These are phyloP conservation scores for Dactylis glomerata DNA, from an alignment of 176 grass and related monocot species.

Conservation along the genomic window DNA sequence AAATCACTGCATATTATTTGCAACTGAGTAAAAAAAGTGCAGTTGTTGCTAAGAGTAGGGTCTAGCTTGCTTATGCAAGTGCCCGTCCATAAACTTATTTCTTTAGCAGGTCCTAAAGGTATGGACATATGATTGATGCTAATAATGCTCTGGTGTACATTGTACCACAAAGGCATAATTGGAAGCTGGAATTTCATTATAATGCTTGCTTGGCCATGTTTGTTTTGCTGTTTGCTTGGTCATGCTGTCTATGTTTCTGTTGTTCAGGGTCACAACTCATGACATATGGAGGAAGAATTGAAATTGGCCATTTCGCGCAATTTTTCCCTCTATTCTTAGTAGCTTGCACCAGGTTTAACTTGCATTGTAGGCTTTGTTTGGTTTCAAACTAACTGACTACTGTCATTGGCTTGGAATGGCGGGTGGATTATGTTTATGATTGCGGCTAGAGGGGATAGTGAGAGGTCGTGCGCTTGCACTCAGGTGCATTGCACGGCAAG, in stretches of 20 bases:
- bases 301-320: not conserved
- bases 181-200: not conserved
- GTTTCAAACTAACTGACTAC: not conserved
- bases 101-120: not conserved
- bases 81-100: not conserved
- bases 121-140: not conserved
- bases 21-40: not conserved
- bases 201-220: not conserved
- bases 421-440: not conserved
- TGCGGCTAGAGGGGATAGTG: not conserved
- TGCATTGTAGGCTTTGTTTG: not conserved
- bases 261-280: conserved; percentile 4
- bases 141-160: not conserved
- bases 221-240: not conserved
- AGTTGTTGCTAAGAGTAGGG: not conserved
- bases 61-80: not conserved
- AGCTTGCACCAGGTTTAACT: not conserved
- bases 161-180: not conserved
- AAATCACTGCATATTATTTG: conserved; percentile 19
- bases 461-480: not conserved
- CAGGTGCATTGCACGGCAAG: not conserved
- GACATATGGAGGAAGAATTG: not conserved
- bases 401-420: not conserved
- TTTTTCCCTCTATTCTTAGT: not conserved
- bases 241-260: not conserved